Base-by-base conservation (phyloP, 2,329 filamentous ascomycete genomes). In the Trichoderma endophyticum region DNA sequence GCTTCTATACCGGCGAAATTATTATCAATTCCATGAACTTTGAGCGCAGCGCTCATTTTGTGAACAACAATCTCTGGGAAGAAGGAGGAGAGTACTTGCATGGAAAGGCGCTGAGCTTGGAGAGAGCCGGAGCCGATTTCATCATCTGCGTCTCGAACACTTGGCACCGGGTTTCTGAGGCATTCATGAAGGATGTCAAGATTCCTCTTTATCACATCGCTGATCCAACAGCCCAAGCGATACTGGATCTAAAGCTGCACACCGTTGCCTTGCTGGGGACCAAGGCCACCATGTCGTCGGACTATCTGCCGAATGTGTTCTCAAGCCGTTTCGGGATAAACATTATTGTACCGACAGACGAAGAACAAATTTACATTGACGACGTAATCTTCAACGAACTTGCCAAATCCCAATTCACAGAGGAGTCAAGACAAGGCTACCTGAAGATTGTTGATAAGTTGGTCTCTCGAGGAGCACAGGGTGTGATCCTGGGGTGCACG, bases 21-120 rank as follows among this genome's bases (percentile, higher is more conserved):
- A 74, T 74, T 32, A 74, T 74, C 39, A 73, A 71, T 32, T 74
- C 73, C 6, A 74, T 74, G 73, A 71, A 74, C 51, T 71, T 74
- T 61, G 72, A 71, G 26, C 48, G 59, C 15, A 73, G 71, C 48
- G 72, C 70, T 4, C 71, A 73, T 68, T 74, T 71, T 59, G 73
- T 74, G 11, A 73, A 71, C 51, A 73, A 74, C 34, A 43, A 67
- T 14, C 67, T 74, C 6, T 74, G 73, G 73, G 71, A 73, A 3
- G 73, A 73, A 28, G 73, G 73, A 39, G 73, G 51, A 34, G 71
- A 63, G 15, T 74, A 73, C 48, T 65, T 74, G 43, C 72, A 67
- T 51, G 26, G 26, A 57, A 75, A 74, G 28, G 71, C 74, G 1
- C 21, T 51, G 51, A 73, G 73, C 59, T 51, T 75, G 26, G 74